Base-by-base conservation (phyloP, 441 rosid species). In the Euphorbia corollata region DNA sequence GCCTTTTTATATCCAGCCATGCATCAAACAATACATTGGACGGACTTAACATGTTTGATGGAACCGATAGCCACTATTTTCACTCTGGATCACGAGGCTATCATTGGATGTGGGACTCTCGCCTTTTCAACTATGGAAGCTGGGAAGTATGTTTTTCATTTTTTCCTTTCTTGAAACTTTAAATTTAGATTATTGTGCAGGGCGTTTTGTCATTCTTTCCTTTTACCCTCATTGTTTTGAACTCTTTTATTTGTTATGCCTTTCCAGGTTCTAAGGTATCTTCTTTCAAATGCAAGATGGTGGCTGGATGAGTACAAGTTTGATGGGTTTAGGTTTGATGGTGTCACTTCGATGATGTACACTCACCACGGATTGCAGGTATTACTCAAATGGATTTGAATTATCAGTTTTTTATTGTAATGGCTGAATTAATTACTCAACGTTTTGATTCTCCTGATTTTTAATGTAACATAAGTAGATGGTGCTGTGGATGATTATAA, bases 81-180 rank as follows among this genome's bases (percentile, higher is more conserved):
- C 96, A 94, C 86, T 76, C 91, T 61, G 99, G 99, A 51, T 57
- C 90, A 1, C 85, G 83, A 20, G 99, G 99, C 67, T 77, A 88
- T 71, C 99, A 94, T 45, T 91, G 94, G 98, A 85, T 94, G 94
- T 94, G 97, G 99, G 99, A 94, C 81, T 94, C 98, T 76, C 96
- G 98, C 69, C 96, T 94, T 82, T 94, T 94, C 79, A 94, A 91
- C 63, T 89, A 91, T 63, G 99, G 97, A 72, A 94, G 86, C 80
- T 91, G 99, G 99, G 98, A 94, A 77, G 99, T 91, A 82, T 57
- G 91, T 70, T 57, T 65, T 67, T 51, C 61, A 11, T 51, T 9
- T 50, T 6, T 54, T 54, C 1, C 13, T 54, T 54, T 54, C 20
- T 10, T 8, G 61, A 45, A 39, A 58, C 13, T 71, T 23, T 10